Evolutionary conservation across 345 rosid species (phyloP).

Genomic region (Aquilaria malaccensis): DNA sequence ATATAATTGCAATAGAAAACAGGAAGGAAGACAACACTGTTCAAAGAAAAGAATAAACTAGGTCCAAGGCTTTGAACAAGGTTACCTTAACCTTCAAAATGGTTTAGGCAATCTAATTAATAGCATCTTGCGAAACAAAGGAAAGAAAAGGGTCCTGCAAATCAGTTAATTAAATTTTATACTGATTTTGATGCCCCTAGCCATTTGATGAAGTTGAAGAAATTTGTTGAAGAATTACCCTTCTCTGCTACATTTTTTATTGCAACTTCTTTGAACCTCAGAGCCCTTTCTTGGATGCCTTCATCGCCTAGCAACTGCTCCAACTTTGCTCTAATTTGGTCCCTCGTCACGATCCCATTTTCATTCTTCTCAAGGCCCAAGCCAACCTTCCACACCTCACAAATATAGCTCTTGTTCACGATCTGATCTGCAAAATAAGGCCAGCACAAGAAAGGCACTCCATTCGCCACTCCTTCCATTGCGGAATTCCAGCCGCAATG

Average conservation of each 20-base stretch:
- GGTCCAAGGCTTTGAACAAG: no score
- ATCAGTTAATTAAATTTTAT: neutral
- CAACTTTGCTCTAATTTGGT: constrained; percentile 14
- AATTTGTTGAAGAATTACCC: neutral
- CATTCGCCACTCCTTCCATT: constrained; percentile 26
- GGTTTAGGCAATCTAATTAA: no score
- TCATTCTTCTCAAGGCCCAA: constrained; percentile 10
- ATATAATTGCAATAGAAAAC: no score
- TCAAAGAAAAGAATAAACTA: no score
- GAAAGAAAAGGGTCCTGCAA: neutral
- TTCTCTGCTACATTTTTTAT: neutral
- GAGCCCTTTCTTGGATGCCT: constrained; percentile 8
- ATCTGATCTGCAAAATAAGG: constrained; percentile 29
- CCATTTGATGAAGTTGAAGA: constrained; percentile 1
- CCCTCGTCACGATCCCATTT: constrained; percentile 5
- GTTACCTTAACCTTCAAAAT: no score
- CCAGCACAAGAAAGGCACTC: constrained; percentile 30
- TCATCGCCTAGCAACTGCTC: constrained; percentile 11
- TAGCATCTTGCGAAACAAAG: no score
- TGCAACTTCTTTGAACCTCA: constrained; percentile 10
- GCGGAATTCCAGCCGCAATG: constrained; percentile 36
- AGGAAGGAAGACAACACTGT: no score
- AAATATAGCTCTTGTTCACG: constrained; percentile 18
- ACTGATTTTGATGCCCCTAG: neutral
- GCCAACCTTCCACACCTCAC: constrained; percentile 22